phyloP scores from a whole-genome alignment of 768 basidiomycete genomes.

The Lactarius sanguifluus region DNA sequence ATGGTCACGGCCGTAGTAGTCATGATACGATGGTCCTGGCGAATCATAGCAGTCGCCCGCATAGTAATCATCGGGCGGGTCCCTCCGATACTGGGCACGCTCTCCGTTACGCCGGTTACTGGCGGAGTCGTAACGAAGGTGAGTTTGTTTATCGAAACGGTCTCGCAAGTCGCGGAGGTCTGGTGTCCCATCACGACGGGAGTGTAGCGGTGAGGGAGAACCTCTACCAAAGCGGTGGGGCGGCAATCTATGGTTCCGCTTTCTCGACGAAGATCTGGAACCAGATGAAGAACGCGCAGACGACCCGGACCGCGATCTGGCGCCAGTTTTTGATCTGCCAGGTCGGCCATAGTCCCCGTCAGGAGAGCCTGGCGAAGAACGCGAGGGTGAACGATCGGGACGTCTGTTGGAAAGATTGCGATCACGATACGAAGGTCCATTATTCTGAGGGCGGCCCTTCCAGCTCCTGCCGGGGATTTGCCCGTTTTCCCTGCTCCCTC shows the following conservation, averaged over 20 bases:
- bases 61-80: slow-evolving; percentile 12
- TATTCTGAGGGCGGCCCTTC: slow-evolving; percentile 18
- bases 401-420: slow-evolving; percentile 20
- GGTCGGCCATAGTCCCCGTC: slow-evolving; percentile 9
- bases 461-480: slow-evolving; percentile 8
- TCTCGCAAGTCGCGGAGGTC: slow-evolving; percentile 18
- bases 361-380: slow-evolving; percentile 21
- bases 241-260: slow-evolving; percentile 24
- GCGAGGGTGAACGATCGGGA: slow-evolving; percentile 14
- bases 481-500: slow-evolving; percentile 15
- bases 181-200: slow-evolving; percentile 21
- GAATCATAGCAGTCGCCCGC: slow-evolving; percentile 20
- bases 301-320: slow-evolving; percentile 22
- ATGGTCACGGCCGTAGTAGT: slow-evolving; percentile 22
- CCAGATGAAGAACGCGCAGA: slow-evolving; percentile 24
- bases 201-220: slow-evolving; percentile 18
- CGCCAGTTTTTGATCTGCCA: slow-evolving; percentile 17
- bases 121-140: slow-evolving; percentile 17
- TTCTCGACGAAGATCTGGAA: slow-evolving; percentile 27
- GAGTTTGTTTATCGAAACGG: slow-evolving; percentile 8
- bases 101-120: slow-evolving; percentile 21
- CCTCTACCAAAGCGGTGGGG: slow-evolving; percentile 22
- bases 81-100: slow-evolving; percentile 24
- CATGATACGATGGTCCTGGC: slow-evolving; percentile 15
- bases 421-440: slow-evolving; percentile 9